These are phyloP conservation scores for Yamadazyma triangularis DNA, from an alignment of 1,139 yeast species.

Conservation along the genomic window DNA sequence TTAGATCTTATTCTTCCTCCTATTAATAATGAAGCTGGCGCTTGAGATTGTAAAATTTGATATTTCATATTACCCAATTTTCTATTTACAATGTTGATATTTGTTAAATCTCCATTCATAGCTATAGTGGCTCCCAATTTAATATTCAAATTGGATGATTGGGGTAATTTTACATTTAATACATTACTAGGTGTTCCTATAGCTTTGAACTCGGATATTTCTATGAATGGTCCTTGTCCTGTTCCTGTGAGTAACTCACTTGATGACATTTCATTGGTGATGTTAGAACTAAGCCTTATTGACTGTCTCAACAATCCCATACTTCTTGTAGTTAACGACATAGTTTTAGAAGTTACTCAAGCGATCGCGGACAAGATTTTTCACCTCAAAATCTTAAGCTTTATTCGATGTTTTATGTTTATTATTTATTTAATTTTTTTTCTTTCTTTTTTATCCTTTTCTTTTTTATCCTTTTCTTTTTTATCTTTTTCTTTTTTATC, in stretches of 20 bases:
- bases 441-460: too few species aligned
- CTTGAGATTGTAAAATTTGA: constrained; percentile 21
- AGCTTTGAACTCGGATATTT: constrained; percentile 30
- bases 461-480: too few species aligned
- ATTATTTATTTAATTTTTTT: too few species aligned
- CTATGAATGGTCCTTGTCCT: constrained; percentile 40
- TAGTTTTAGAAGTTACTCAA: too few species aligned
- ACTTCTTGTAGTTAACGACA: too few species aligned
- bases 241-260: constrained; percentile 20
- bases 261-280: constrained; percentile 10
- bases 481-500: too few species aligned
- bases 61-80: constrained; percentile 16
- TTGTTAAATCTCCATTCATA: constrained; percentile 28
- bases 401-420: too few species aligned
- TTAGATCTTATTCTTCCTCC: constrained; percentile 20
- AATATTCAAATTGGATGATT: constrained; percentile 27
- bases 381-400: too few species aligned
- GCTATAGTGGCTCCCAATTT: constrained; percentile 30
- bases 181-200: constrained; percentile 27
- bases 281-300: constrained; percentile 1
- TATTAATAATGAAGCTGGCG: constrained; percentile 25
- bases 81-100: constrained; percentile 12
- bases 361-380: too few species aligned
- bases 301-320: not conserved
- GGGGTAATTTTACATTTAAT: constrained; percentile 34